Percentiles rank a stretch among this genome's conserved stretches.
phyloP scores from a whole-genome alignment of 192 early-diverging fungal genomes.

The Backusella parvicylindrica region DNA sequence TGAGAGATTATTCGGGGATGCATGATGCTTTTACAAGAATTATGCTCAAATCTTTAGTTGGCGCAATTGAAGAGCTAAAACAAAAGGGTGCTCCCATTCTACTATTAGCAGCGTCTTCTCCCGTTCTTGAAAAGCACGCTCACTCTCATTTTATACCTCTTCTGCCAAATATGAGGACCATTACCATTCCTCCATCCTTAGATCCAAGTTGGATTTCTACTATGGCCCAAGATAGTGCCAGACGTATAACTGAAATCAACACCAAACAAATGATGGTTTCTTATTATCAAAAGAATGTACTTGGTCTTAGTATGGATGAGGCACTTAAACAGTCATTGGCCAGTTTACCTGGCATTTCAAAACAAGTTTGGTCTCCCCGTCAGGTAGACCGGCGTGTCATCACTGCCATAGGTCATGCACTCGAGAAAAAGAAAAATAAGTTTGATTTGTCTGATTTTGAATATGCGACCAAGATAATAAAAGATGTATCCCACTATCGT shows the following conservation, averaged over 20 bases:
- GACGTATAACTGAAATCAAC: conserved; percentile 42
- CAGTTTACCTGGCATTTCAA: conserved; percentile 29
- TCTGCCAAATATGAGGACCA: conserved; percentile 9
- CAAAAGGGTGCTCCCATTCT: conserved; percentile 41
- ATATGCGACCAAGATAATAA: conserved; percentile 21
- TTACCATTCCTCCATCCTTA: background rate
- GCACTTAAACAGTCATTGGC: conserved; percentile 18
- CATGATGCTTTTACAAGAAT: conserved; percentile 33
- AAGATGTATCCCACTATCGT: conserved; percentile 18
- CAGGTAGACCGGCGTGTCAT: conserved; percentile 46
- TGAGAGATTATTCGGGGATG: conserved; percentile 48
- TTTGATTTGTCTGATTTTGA: conserved; percentile 22
- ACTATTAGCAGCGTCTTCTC: conserved; percentile 44
- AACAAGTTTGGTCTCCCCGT: conserved; percentile 42
- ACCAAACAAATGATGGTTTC: conserved; percentile 39
- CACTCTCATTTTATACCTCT: conserved; percentile 7
- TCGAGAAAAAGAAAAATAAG: conserved; percentile 12
- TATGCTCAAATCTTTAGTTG: conserved; percentile 38
- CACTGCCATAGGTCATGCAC: conserved; percentile 40
- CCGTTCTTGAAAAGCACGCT: conserved; percentile 9
- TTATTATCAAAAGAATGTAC: conserved; percentile 27
- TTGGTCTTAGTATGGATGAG: conserved; percentile 1
- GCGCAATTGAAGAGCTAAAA: conserved; percentile 40
- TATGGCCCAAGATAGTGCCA: conserved; percentile 35
- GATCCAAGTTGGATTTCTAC: conserved; percentile 19